phyloP scores from a whole-genome alignment of 2,329 filamentous ascomycete genomes.

The Colletotrichum gloeosporioides region DNA sequence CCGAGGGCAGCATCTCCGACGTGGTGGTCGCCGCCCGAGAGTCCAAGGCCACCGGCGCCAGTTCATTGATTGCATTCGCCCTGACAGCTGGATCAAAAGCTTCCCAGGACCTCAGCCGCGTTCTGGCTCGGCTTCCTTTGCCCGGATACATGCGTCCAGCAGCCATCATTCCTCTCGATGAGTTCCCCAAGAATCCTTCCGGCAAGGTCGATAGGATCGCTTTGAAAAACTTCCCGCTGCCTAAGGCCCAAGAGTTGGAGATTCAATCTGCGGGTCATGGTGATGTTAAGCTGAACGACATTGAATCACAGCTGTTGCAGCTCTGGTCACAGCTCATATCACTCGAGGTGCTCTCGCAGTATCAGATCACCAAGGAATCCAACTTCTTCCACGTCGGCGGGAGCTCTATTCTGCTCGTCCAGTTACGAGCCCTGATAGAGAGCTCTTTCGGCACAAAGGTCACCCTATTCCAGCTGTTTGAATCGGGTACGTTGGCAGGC shows the following conservation, averaged over 20 bases:
- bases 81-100: neutral
- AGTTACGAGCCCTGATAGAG: slow-evolving; percentile 35
- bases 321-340: neutral
- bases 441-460: slow-evolving; percentile 30
- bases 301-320: neutral
- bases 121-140: neutral
- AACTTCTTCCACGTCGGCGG: slow-evolving; percentile 43
- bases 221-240: slow-evolving; percentile 27
- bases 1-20: slow-evolving; percentile 20
- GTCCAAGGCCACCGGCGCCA: neutral
- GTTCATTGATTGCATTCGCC: neutral
- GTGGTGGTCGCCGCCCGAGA: slow-evolving; percentile 25
- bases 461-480: slow-evolving; percentile 36
- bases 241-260: neutral
- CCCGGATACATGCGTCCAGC: slow-evolving; percentile 38
- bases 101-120: neutral
- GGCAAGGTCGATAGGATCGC: slow-evolving; percentile 38
- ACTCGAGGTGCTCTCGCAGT: neutral
- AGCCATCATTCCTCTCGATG: slow-evolving; percentile 27
- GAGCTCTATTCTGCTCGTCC: slow-evolving; percentile 38
- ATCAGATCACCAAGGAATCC: slow-evolving; percentile 14
- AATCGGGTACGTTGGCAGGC: slow-evolving; percentile 34
- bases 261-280: neutral
- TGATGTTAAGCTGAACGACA: neutral
- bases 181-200: slow-evolving; percentile 32